A percentile compares a stretch with the other conserved stretches of the same genome.
Conservation (phyloP, 164 flowering plant species). For the Echeveria elegans region DNA sequence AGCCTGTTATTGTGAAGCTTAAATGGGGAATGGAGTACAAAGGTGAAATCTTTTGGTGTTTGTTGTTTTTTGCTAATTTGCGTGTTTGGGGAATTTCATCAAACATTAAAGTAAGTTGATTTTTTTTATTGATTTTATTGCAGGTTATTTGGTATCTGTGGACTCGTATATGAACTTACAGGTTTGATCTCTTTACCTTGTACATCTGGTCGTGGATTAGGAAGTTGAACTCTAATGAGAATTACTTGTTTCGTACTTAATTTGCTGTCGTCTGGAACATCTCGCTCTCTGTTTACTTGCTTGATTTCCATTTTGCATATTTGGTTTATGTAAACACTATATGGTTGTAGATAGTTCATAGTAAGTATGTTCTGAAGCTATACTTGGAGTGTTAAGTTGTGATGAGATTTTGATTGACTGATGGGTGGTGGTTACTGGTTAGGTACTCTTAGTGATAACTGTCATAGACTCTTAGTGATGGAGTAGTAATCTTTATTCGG, state of each 20-base stretch:
- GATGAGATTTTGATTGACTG: too few relatives aligned
- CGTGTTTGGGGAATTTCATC: neutral
- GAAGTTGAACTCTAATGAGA: neutral
- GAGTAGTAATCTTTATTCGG: neutral
- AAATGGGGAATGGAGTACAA: constrained; percentile 99
- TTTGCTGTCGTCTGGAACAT: too few relatives aligned
- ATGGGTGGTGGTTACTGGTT: too few relatives aligned
- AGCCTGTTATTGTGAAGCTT: constrained; percentile 84
- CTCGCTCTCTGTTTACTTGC: too few relatives aligned
- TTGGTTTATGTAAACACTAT: too few relatives aligned
- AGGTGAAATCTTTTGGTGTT: constrained; percentile 26
- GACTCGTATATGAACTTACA: constrained; percentile 48
- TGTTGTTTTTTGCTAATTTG: neutral
- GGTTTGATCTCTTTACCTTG: constrained; percentile 11
- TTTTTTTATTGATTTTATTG: constrained; percentile 8
- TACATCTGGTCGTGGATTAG: neutral
- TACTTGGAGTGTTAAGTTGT: too few relatives aligned
- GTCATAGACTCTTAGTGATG: too few relatives aligned
- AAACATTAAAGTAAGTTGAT: neutral
- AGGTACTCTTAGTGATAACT: too few relatives aligned
- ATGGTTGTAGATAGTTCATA: too few relatives aligned
- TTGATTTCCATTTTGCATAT: too few relatives aligned
- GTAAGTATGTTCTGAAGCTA: too few relatives aligned
- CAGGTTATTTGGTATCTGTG: constrained; percentile 85
- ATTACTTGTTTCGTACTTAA: too few relatives aligned